These are phyloP conservation scores for Spirogloea muscicola DNA, from an alignment of 139 green algal species.

Conservation along the genomic window DNA sequence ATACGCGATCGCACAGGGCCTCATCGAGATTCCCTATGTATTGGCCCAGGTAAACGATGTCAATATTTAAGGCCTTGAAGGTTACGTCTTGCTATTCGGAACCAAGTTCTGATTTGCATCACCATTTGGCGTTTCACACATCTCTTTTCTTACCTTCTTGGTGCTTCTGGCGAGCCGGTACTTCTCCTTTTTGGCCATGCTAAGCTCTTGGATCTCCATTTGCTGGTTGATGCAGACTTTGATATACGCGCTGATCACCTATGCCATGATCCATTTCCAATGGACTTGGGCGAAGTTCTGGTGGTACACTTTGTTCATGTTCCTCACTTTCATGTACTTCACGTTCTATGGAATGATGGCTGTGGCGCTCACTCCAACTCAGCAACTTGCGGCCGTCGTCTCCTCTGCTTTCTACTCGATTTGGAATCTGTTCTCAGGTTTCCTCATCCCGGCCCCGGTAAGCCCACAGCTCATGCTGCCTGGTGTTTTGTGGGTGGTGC, in stretches of 20 bases:
- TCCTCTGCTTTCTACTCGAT: conserved; percentile 54
- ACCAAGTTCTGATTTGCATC: too few species aligned
- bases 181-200: too few species aligned
- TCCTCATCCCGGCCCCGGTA: conserved; percentile 47
- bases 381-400: conserved; percentile 35
- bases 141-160: too few species aligned
- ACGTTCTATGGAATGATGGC: conserved; percentile 35
- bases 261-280: conserved; percentile 34
- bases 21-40: conserved; percentile 34
- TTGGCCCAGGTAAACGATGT: too few species aligned
- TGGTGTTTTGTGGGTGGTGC: neutral
- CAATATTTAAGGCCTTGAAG: too few species aligned
- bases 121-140: too few species aligned
- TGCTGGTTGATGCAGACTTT: conserved; percentile 46
- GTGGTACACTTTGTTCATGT: conserved; percentile 37
- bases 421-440: conserved; percentile 57
- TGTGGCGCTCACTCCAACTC: conserved; percentile 27
- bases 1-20: conserved; percentile 45
- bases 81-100: too few species aligned
- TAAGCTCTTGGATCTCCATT: too few species aligned
- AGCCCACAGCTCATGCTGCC: neutral
- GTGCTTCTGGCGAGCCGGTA: too few species aligned
- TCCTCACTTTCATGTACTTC: conserved; percentile 33
- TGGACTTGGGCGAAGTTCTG: conserved; percentile 41
- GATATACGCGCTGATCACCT: conserved; percentile 42